Evolutionary conservation across 768 basidiomycete species (phyloP).

Genomic region (Stropharia rugosoannulata): DNA sequence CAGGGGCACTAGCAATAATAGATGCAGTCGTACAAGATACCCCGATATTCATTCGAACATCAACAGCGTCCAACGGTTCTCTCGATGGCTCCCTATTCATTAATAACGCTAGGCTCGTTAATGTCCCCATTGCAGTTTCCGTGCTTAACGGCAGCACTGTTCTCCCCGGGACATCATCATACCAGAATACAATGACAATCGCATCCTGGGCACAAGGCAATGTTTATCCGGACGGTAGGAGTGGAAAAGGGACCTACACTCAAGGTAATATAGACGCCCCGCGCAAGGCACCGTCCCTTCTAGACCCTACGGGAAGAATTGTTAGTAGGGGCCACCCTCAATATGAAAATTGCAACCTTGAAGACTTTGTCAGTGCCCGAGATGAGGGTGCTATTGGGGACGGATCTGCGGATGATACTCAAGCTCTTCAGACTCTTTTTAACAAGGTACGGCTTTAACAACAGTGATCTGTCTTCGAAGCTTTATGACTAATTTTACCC

Average conservation of each 20-base stretch:
- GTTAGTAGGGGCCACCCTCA: slow-evolving; percentile 68
- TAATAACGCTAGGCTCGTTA: slow-evolving; percentile 59
- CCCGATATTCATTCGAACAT: slow-evolving; percentile 58
- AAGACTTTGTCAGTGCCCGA: slow-evolving; percentile 72
- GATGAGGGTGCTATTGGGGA: slow-evolving; percentile 73
- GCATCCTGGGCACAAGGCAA: slow-evolving; percentile 78
- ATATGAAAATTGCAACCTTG: slow-evolving; percentile 56
- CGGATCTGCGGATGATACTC: slow-evolving; percentile 74
- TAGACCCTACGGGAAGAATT: slow-evolving; percentile 56
- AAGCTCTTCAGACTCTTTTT: slow-evolving; percentile 60
- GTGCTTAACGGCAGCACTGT: slow-evolving; percentile 52
- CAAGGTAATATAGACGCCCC: slow-evolving; percentile 48
- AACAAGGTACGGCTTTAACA: slow-evolving; percentile 37
- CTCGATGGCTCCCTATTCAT: slow-evolving; percentile 62
- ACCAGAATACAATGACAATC: slow-evolving; percentile 49
- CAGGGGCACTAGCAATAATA: slow-evolving; percentile 60
- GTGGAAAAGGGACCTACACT: slow-evolving; percentile 39
- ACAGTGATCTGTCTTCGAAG: neutral
- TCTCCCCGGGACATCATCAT: slow-evolving; percentile 41
- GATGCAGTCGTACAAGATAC: slow-evolving; percentile 62
- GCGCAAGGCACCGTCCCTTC: slow-evolving; percentile 51
- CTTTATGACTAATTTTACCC: neutral
- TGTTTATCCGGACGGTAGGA: slow-evolving; percentile 51
- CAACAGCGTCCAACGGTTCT: slow-evolving; percentile 40
- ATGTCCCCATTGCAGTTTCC: slow-evolving; percentile 61